Conservation (phyloP, 2,329 filamentous ascomycete species). For the Arthrobotrys iridis region DNA sequence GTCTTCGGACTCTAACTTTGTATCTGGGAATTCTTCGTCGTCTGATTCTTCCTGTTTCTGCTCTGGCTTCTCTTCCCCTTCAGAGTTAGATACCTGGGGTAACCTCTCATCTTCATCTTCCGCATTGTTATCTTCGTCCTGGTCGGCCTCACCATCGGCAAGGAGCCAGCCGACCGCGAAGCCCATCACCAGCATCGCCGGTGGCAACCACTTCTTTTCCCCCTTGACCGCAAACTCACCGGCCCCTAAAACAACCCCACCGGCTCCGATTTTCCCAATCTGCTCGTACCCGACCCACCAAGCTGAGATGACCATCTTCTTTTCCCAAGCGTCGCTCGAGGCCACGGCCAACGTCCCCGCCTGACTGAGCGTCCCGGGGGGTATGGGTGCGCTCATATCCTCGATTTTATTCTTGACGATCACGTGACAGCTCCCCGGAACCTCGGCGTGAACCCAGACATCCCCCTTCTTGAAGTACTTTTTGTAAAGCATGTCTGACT, state of each 20-base stretch:
- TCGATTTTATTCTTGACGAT: slow-evolving; percentile 87
- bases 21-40: slow-evolving; percentile 63
- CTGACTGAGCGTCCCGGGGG: slow-evolving; percentile 89
- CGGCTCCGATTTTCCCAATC: slow-evolving; percentile 81
- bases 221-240: slow-evolving; percentile 84
- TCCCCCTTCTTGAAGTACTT: slow-evolving; percentile 88
- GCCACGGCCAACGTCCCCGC: slow-evolving; percentile 86
- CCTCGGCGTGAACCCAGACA: slow-evolving; percentile 88
- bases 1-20: slow-evolving; percentile 58
- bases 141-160: slow-evolving; percentile 20
- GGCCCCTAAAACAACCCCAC: slow-evolving; percentile 81
- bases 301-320: slow-evolving; percentile 92
- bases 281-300: slow-evolving; percentile 95
- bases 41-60: slow-evolving; percentile 57
- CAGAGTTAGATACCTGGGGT: slow-evolving; percentile 5
- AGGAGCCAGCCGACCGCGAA: slow-evolving; percentile 77
- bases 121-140: background rate
- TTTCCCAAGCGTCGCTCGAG: slow-evolving; percentile 91
- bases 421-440: slow-evolving; percentile 83
- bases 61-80: background rate
- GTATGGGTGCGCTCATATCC: slow-evolving; percentile 83
- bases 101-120: background rate
- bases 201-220: slow-evolving; percentile 89
- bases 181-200: slow-evolving; percentile 85
- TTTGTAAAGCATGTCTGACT: slow-evolving; percentile 91